Conservation (phyloP, 192 early-diverging fungal genomes). For the Backusella tarrabulga region DNA sequence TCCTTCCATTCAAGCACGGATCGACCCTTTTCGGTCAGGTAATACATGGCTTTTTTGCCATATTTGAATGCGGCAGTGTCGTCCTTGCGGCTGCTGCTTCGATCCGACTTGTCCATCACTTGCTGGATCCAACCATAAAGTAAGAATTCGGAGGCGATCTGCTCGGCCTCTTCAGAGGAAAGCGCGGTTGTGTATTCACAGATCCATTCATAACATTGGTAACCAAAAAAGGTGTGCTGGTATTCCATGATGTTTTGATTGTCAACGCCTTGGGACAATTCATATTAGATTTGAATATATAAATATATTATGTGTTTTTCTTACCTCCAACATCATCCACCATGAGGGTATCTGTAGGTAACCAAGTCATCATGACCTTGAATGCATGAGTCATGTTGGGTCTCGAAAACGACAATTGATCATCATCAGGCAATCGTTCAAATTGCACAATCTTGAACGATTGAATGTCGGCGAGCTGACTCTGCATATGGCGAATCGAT, state of each 20-base stretch:
- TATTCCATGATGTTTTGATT: neutral
- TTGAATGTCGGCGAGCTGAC: neutral
- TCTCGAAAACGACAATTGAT: conserved; percentile 43
- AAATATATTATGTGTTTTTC: neutral
- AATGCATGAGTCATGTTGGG: conserved; percentile 40
- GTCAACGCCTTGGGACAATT: neutral
- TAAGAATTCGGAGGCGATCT: conserved; percentile 49
- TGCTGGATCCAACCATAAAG: conserved; percentile 44
- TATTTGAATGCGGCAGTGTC: conserved; percentile 3
- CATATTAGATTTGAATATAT: too few relatives aligned
- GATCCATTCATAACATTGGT: conserved; percentile 48
- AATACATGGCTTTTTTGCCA: conserved; percentile 8
- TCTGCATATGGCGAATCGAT: conserved; percentile 30
- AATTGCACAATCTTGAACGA: conserved; percentile 15
- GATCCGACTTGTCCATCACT: conserved; percentile 28
- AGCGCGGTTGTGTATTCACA: conserved; percentile 51
- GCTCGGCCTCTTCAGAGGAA: conserved; percentile 46
- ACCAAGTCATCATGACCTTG: conserved; percentile 38
- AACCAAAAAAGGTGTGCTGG: conserved; percentile 47
- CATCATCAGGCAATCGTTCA: conserved; percentile 30
- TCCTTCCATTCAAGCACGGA: neutral
- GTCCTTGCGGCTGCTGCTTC: neutral
- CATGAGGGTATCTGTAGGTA: conserved; percentile 36
- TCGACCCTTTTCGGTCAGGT: conserved; percentile 22
- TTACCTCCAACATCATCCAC: conserved; percentile 22